Base-by-base conservation (phyloP, 805 yeast species). In the Kodamaea kakaduensis region DNA sequence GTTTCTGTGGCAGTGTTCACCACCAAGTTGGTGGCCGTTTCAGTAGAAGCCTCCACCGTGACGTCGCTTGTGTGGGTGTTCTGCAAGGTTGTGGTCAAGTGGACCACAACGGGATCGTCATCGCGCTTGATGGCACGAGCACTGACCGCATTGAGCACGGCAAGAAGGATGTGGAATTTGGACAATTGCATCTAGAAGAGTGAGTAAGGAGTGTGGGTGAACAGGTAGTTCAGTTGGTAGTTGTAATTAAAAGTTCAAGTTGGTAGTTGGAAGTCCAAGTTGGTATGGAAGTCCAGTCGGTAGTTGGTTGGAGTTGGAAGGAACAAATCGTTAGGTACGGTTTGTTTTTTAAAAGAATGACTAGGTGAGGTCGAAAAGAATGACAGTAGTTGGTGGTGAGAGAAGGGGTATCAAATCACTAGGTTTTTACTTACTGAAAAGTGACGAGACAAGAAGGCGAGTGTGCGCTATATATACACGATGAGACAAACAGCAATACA, bases 1-100 rank as follows among this genome's bases (percentile, higher is more conserved):
- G 72, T 67, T 25, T 56, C 47, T 12, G 67, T 61, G 14, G 56
- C 45, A 15, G 69, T 61, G 32, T 52, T 48, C 21, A 56, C 45
- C 17, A 48, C 40, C 31, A 50, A 37, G 39, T 61, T 50, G 14
- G 68, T 60, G 14, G 38, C 26, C 13, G 69, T 63, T 2, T 52
- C 40, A 20, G 51, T 47, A 13, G 50, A 41, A 15, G 62, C 68
- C 24, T 53, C 42, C 4, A 63, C 67, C 6, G 58, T 49, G 23
- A 58, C 52, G 26, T 52, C 46, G 42, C 57, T 56, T 9, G 72
- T 67, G 25, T 56, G 50, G 12, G 52, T 46, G 23, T 61, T 51
- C 32, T 63, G 59, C 12, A 60, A 61, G 10, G 70, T 64, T 9
- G 58, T 54, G 38, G 56, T 56, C 34, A 63, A 43, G 28, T 56